Evolutionary conservation across 129 eudicot genomes (phyloP).

Genomic region (Deinandra increscens): DNA sequence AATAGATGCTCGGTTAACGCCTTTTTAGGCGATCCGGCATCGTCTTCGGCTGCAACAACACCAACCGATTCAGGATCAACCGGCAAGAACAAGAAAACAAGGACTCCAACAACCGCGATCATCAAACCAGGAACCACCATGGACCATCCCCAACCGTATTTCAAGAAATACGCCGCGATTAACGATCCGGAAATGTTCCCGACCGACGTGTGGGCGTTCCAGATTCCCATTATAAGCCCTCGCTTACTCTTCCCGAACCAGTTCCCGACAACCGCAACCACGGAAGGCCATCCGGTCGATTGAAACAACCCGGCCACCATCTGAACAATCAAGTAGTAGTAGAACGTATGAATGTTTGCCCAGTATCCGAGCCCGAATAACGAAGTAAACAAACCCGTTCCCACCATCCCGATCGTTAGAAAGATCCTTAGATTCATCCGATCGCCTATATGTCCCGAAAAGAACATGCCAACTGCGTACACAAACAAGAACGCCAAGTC

Average conservation of each 20-base stretch:
- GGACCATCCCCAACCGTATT: slow-evolving; percentile 99
- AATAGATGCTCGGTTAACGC: slow-evolving; percentile 51
- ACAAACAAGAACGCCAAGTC: slow-evolving; percentile 84
- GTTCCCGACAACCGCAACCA: slow-evolving; percentile 93
- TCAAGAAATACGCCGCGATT: slow-evolving; percentile 67
- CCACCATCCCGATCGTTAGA: slow-evolving; percentile 87
- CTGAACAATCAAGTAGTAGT: slow-evolving; percentile 73
- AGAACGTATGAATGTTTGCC: slow-evolving; percentile 67
- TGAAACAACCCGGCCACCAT: slow-evolving; percentile 93
- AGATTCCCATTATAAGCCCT: slow-evolving; percentile 94
- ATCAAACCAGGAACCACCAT: slow-evolving; percentile 80
- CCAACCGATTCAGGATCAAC: slow-evolving; percentile 87
- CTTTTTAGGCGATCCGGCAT: slow-evolving; percentile 34
- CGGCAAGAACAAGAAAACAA: slow-evolving; percentile 68
- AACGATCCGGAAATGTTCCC: slow-evolving; percentile 89
- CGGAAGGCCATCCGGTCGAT: slow-evolving; percentile 99
- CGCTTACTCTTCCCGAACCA: slow-evolving; percentile 95
- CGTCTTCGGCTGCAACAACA: slow-evolving; percentile 45
- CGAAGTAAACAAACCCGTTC: slow-evolving; percentile 86
- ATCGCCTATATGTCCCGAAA: slow-evolving; percentile 89
- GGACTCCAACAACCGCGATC: slow-evolving; percentile 49
- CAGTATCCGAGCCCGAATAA: slow-evolving; percentile 86
- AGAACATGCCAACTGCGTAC: slow-evolving; percentile 88
- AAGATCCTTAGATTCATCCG: slow-evolving; percentile 76
- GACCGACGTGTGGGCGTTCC: slow-evolving; percentile 90